A percentile compares a stretch with the other conserved stretches of the same genome.
Conservation (phyloP, 306 rosid species). For the Sechiopsis laciniata region DNA sequence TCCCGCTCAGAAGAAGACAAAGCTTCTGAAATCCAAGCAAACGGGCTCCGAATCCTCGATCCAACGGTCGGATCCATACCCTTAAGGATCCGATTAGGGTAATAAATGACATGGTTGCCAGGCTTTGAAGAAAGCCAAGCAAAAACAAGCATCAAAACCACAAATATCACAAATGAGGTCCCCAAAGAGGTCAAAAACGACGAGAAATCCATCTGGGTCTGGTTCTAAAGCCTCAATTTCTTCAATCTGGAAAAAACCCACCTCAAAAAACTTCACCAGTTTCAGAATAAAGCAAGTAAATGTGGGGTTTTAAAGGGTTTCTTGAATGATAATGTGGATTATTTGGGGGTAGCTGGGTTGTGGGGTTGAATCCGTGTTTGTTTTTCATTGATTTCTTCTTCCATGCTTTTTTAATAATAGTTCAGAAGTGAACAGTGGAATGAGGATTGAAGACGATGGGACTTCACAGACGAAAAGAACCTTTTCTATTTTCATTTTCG, state of each 20-base stretch:
- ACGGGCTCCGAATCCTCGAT: conserved; percentile 49
- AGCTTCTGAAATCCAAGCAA: conserved; percentile 76
- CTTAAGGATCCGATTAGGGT: conserved; percentile 74
- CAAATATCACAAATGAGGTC: conserved; percentile 67
- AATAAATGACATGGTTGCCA: conserved; percentile 74
- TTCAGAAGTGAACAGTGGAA: too few relatives aligned
- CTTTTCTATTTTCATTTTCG: too few relatives aligned
- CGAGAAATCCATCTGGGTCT: conserved; percentile 58
- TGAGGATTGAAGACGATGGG: too few relatives aligned
- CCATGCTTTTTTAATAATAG: too few relatives aligned
- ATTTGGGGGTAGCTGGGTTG: too few relatives aligned
- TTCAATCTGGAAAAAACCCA: conserved; percentile 5
- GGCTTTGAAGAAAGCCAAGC: conserved; percentile 51
- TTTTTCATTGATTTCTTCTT: too few relatives aligned
- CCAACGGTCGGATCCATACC: conserved; percentile 64
- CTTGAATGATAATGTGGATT: too few relatives aligned
- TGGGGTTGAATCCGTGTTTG: too few relatives aligned
- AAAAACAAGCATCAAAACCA: conserved; percentile 60
- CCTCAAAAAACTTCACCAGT: conserved; percentile 6
- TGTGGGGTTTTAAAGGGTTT: neutral
- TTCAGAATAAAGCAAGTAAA: neutral
- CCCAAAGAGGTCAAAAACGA: conserved; percentile 82
- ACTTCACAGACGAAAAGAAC: too few relatives aligned
- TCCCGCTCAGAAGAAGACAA: conserved; percentile 57
- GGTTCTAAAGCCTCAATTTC: neutral